Conservation (phyloP, 2,329 filamentous ascomycete species). For the Xylariaceae sp. region DNA sequence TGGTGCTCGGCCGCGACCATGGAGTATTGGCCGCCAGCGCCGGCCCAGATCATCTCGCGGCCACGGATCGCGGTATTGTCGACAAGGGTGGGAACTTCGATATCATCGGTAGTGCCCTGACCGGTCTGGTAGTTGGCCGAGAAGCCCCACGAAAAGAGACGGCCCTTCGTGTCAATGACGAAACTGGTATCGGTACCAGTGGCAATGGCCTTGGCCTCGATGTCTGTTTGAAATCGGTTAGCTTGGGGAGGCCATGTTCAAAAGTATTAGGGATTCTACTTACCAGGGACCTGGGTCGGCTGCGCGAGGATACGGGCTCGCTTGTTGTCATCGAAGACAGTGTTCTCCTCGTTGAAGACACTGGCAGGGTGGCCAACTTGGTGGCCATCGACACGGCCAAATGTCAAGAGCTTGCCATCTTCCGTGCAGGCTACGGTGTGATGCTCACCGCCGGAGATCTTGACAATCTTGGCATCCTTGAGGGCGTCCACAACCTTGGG, state of each 20-base stretch:
- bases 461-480: conserved; percentile 55
- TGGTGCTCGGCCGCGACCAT: conserved; percentile 12
- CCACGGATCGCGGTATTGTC: conserved; percentile 78
- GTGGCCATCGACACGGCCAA: conserved; percentile 43
- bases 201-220: conserved; percentile 52
- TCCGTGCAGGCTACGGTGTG: conserved; percentile 52
- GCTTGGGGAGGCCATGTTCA: conserved; percentile 2
- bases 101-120: conserved; percentile 70
- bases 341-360: conserved; percentile 50
- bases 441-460: conserved; percentile 66
- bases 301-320: conserved; percentile 66
- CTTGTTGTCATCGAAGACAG: conserved; percentile 59
- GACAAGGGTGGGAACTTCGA: conserved; percentile 70
- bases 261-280: conserved; percentile 19
- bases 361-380: conserved; percentile 54
- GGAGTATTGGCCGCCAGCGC: conserved; percentile 81
- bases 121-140: conserved; percentile 76
- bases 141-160: conserved; percentile 76
- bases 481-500: conserved; percentile 64
- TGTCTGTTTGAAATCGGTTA: conserved; percentile 30
- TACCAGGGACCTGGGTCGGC: conserved; percentile 57
- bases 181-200: conserved; percentile 70
- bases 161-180: conserved; percentile 62
- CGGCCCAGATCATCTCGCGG: conserved; percentile 70
- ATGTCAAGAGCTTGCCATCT: conserved; percentile 40